These are phyloP conservation scores for Panicum virgatum DNA, from an alignment of 202 grass and related monocot species.

Conservation along the genomic window DNA sequence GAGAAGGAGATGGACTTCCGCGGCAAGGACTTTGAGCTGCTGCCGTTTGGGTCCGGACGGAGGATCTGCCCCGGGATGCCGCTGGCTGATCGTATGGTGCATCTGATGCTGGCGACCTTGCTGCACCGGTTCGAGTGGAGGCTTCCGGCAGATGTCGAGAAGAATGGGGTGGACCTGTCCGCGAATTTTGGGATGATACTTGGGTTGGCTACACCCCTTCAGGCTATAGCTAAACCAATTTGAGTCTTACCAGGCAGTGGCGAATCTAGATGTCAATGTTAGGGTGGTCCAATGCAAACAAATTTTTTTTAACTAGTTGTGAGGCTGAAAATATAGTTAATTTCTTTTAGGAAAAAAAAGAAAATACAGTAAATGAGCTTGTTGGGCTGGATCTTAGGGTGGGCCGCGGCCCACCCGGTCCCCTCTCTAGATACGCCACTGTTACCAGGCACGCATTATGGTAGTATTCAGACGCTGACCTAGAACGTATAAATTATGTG, in stretches of 20 bases:
- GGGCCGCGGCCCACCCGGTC: no score
- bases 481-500: no score
- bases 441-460: background rate
- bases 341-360: no score
- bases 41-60: constrained; percentile 46
- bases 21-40: constrained; percentile 37
- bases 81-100: constrained; percentile 46
- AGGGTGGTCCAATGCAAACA: no score
- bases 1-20: constrained; percentile 28
- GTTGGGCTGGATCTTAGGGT: no score
- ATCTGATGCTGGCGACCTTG: constrained; percentile 45
- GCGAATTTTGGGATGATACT: constrained; percentile 35
- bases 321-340: no score
- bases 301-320: no score
- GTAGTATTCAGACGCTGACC: no score
- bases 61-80: constrained; percentile 47
- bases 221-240: constrained; percentile 32
- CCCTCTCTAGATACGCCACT: no score
- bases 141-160: constrained; percentile 3
- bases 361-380: no score
- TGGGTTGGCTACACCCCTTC: constrained; percentile 28
- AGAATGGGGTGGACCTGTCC: constrained; percentile 28
- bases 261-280: no score
- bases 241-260: background rate
- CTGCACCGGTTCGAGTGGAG: constrained; percentile 54